Evolutionary conservation across 306 rosid genomes (phyloP).

Genomic region (Cicer pinnatifidum): DNA sequence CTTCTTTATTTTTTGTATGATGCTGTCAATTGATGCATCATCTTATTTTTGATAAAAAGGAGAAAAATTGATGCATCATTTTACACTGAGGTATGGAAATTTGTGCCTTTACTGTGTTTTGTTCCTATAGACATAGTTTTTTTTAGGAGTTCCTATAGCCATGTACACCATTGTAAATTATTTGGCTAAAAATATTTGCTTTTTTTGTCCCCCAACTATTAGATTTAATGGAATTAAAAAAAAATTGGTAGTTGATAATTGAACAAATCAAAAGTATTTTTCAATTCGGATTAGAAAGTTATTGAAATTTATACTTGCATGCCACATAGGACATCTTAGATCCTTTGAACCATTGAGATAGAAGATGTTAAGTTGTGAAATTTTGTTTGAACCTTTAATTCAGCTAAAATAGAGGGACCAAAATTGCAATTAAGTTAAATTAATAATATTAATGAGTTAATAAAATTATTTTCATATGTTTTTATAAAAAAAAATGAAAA

Average conservation of each 20-base stretch:
- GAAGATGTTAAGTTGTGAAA: too few relatives aligned
- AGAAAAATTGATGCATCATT: slow-evolving; percentile 50
- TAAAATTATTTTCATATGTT: too few relatives aligned
- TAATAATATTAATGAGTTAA: not conserved
- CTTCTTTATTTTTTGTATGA: slow-evolving; percentile 51
- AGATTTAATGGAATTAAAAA: not conserved
- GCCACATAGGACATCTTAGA: too few relatives aligned
- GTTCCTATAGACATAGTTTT: slow-evolving; percentile 13
- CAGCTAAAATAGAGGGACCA: too few relatives aligned
- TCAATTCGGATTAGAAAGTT: slow-evolving; percentile 11
- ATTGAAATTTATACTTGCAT: too few relatives aligned
- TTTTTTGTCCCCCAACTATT: not conserved
- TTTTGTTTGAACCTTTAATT: too few relatives aligned
- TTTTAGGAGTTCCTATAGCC: not conserved
- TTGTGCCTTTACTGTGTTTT: slow-evolving; percentile 36
- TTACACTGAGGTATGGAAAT: slow-evolving; percentile 34
- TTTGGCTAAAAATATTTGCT: slow-evolving; percentile 1
- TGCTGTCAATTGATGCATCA: slow-evolving; percentile 52
- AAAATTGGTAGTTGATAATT: not conserved
- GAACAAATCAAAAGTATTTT: not conserved
- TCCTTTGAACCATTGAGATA: too few relatives aligned
- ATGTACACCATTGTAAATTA: slow-evolving; percentile 26
- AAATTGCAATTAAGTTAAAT: too few relatives aligned
- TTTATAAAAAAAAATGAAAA: too few relatives aligned
- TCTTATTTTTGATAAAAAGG: slow-evolving; percentile 39